Conservation (phyloP, 2,329 filamentous ascomycete species). For the Lachnum nothofagi region DNA sequence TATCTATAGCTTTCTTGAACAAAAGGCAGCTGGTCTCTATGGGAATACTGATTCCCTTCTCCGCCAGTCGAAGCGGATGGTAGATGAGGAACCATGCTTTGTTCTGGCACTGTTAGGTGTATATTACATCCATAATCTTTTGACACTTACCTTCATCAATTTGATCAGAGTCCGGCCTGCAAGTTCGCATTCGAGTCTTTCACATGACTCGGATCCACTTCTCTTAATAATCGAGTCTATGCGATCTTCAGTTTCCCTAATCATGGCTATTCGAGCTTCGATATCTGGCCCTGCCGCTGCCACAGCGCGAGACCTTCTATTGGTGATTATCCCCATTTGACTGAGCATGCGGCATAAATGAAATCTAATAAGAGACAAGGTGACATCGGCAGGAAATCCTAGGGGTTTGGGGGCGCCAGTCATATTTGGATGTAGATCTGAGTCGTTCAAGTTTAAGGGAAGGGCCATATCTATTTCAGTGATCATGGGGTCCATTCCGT, state of each 20-base stretch:
- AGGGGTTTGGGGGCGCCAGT: not conserved
- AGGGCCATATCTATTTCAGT: conserved; percentile 38
- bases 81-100: not conserved
- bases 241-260: not conserved
- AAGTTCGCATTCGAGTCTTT: not conserved
- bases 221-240: not conserved
- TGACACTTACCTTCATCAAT: not conserved
- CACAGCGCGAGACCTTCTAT: not conserved
- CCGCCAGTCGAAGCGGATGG: not conserved
- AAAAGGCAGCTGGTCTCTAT: not conserved
- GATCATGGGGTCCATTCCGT: conserved; percentile 41
- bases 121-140: not conserved
- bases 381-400: not conserved
- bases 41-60: not conserved
- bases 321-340: too few species aligned
- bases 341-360: not conserved
- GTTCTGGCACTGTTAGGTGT: not conserved
- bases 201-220: not conserved
- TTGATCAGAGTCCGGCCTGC: not conserved
- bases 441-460: conserved; percentile 16
- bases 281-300: not conserved
- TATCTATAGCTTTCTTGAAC: not conserved
- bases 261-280: not conserved
- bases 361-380: not conserved
- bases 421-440: not conserved